Evolutionary conservation across 1,139 yeast species (phyloP), one percentile per base, ranked within the genome.

Genomic region (Scheffersomyces illinoinensis): DNA sequence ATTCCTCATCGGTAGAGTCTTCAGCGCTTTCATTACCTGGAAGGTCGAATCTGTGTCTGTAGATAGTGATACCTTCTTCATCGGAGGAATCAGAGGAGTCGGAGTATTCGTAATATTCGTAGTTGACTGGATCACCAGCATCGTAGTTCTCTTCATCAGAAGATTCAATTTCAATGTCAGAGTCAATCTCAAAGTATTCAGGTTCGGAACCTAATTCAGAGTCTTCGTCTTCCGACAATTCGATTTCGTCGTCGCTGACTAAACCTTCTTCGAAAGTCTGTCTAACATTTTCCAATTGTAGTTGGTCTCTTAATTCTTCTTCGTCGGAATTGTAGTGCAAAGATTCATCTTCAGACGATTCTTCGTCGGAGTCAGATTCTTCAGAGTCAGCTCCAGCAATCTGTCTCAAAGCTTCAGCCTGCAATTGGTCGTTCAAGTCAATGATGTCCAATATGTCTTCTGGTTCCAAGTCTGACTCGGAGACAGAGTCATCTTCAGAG

Each of bases 61-160:
- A 80, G 58, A 81, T 79, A 54, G 83, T 79, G 63, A 78, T 63
- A 52, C 83, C 84, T 66, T 79, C 83, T 56, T 74, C 80, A 48
- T 72, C 78, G 53, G 71, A 74, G 52, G 74, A 70, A 47, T 73
- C 68, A 43, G 73, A 72, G 23, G 68, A 64, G 20, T 68, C 73
- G 5, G 70, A 64, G 17, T 61, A 64, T 46, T 65, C 70, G 26
- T 70, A 68, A 56, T 56, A 64, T 59, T 77, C 81, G 61, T 75
- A 75, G 53, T 66, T 58, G 18, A 57, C 62, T 52, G 71, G 68
- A 59, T 70, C 63, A 47, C 69, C 68, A 50, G 68, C 72, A 57
- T 71, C 75, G 53, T 61, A 62, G 26, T 62, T 64, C 55, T 66
- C 71, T 57, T 71, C 74, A 53, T 69, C 73, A 33, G 65, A 67